Base-by-base conservation (phyloP, 805 yeast genomes). In the Cyberlindnera japonica region DNA sequence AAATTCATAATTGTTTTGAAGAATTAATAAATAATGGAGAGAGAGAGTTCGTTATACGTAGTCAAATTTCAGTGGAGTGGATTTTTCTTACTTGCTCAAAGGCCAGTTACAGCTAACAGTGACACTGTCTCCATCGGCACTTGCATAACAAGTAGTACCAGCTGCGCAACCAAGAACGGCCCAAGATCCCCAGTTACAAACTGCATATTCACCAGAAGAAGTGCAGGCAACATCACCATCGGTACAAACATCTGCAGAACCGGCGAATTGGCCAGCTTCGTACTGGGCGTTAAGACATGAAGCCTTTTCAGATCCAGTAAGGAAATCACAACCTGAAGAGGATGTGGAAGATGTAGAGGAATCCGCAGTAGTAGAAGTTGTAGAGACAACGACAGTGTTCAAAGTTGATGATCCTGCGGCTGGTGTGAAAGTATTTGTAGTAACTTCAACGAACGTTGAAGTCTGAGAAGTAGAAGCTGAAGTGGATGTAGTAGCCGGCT, bases 61-160 rank as follows among this genome's bases (percentile, higher is more conserved):
- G n/a, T 38, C 47, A 39, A 43, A 24, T 19, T 34, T 26, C 14
- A n/a, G 11, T 13, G 11, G 10, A 26, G 10, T 9, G n/a, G n/a
- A n/a, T n/a, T n/a, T n/a, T n/a, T n/a, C n/a, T 26, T 26, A 10
- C 7, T n/a, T 9, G 25, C 19, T 16, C 39, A 43, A 40, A 13
- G 55, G 47, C 49, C 62, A 77, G 55, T 72, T 69, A 58, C 84
- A 79, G 21, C 75, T 74, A 30, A 71, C 60, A 37, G 62, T 63
- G 33, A 74, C 79, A 25, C 45, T 49, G n/a, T 61, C 63, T 40
- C 64, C 67, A 26, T 55, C 53, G 23, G 59, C 66, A 50, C 64
- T 73, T 18, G 85, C 83, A 48, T 64, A 71, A 60, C 88, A 81
- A 2, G 77, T 66, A 3, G 87, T 79, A 33, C 83, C 82, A 3